Evolutionary conservation across 306 rosid genomes (phyloP).

Genomic region (Phaseolus lunatus): DNA sequence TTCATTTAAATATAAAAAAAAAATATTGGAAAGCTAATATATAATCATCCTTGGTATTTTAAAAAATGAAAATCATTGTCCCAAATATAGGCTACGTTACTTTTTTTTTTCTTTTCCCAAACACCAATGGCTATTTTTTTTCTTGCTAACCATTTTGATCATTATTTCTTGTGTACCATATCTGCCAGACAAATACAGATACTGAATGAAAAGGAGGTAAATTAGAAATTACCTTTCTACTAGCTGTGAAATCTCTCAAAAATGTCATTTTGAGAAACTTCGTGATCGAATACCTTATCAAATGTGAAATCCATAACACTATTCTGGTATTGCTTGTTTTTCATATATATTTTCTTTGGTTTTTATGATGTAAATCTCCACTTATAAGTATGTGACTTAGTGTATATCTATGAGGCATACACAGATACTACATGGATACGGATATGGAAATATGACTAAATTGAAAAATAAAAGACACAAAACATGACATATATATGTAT

Average conservation of each 20-base stretch:
- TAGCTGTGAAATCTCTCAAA: too few relatives aligned
- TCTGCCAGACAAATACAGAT: neutral
- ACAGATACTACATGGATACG: too few relatives aligned
- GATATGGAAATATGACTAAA: too few relatives aligned
- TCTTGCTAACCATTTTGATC: too few relatives aligned
- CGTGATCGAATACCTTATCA: too few relatives aligned
- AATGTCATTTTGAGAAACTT: too few relatives aligned
- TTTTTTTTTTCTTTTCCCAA: too few relatives aligned
- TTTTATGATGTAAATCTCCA: neutral
- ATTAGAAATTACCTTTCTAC: conserved; percentile 35
- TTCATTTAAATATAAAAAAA: neutral
- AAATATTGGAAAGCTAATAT: neutral
- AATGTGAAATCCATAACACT: too few relatives aligned
- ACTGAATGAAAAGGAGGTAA: conserved; percentile 1
- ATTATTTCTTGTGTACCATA: neutral
- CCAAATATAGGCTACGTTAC: neutral
- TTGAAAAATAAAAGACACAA: too few relatives aligned
- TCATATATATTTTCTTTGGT: neutral
- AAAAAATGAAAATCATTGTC: neutral
- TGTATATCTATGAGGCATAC: too few relatives aligned
- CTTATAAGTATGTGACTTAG: too few relatives aligned
- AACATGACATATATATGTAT: too few relatives aligned
- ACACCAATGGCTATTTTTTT: neutral
- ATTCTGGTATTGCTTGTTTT: conserved; percentile 66
- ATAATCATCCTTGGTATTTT: neutral